Evolutionary conservation across 495 filamentous ascomycete genomes (phyloP).

Genomic region (Talaromyces wortmannii): DNA sequence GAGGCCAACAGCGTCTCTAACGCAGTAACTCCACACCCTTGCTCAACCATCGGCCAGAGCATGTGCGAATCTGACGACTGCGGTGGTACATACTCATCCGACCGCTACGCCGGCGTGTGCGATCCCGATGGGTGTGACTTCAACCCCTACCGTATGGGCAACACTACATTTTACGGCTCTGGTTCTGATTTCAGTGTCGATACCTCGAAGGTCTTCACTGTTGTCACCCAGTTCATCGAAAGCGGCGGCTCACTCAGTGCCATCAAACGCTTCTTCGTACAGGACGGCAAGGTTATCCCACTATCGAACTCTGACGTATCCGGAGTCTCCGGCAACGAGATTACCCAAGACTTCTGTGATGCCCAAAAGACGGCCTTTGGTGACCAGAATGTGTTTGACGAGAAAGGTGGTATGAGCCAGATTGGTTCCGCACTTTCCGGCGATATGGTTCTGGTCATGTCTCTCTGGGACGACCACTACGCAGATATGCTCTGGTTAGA

Average conservation of each 20-base stretch:
- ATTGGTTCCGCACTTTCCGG: slow-evolving; percentile 50
- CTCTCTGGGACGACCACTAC: slow-evolving; percentile 71
- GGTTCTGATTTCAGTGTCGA: slow-evolving; percentile 53
- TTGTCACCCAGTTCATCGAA: slow-evolving; percentile 67
- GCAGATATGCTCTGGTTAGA: slow-evolving; percentile 84
- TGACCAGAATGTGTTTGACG: slow-evolving; percentile 50
- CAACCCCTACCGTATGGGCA: slow-evolving; percentile 66
- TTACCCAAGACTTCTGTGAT: slow-evolving; percentile 56
- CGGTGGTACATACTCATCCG: slow-evolving; percentile 37
- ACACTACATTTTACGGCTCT: slow-evolving; percentile 54
- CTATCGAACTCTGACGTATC: slow-evolving; percentile 49
- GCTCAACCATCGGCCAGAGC: slow-evolving; percentile 46
- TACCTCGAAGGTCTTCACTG: slow-evolving; percentile 56
- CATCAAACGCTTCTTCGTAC: slow-evolving; percentile 67
- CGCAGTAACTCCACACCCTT: slow-evolving; percentile 57
- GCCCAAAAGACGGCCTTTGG: slow-evolving; percentile 54
- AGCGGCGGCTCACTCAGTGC: slow-evolving; percentile 46
- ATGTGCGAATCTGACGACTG: slow-evolving; percentile 52
- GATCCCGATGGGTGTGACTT: slow-evolving; percentile 76
- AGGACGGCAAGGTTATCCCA: slow-evolving; percentile 54
- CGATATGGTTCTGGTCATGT: slow-evolving; percentile 73
- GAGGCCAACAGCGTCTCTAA: slow-evolving; percentile 60
- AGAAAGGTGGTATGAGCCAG: slow-evolving; percentile 50
- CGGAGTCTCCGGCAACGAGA: slow-evolving; percentile 46
- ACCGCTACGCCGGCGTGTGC: slow-evolving; percentile 50